phyloP scores from a whole-genome alignment of 345 rosid species.

The Raphanus raphanistrum region DNA sequence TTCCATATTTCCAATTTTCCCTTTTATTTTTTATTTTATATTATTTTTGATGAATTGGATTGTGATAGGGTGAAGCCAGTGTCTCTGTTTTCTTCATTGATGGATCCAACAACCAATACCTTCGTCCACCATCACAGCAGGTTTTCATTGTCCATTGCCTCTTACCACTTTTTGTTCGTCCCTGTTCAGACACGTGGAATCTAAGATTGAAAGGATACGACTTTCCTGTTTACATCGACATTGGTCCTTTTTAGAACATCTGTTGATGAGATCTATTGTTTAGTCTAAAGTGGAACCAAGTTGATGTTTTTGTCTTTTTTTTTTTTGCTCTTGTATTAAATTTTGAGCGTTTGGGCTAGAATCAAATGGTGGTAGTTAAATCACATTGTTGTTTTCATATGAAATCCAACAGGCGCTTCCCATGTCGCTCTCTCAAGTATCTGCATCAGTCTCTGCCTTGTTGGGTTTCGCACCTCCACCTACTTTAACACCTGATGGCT shows the following conservation, averaged over 20 bases:
- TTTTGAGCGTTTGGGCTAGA: neutral
- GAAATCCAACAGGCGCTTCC: constrained; percentile 47
- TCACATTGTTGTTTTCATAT: neutral
- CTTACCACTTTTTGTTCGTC: neutral
- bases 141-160: neutral
- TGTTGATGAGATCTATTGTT: neutral
- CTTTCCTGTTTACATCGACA: neutral
- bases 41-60: constrained; percentile 21
- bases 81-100: constrained; percentile 82
- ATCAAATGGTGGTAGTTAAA: neutral
- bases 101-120: constrained; percentile 51
- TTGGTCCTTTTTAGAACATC: neutral
- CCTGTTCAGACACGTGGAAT: neutral
- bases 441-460: constrained; percentile 79
- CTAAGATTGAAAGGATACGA: constrained; percentile 33
- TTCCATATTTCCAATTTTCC: too few relatives aligned
- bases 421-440: constrained; percentile 57
- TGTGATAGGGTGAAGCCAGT: constrained; percentile 49
- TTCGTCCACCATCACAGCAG: constrained; percentile 58
- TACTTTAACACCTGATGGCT: constrained; percentile 65
- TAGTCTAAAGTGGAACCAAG: constrained; percentile 3
- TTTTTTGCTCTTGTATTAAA: neutral
- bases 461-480: constrained; percentile 76
- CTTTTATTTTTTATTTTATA: too few relatives aligned
- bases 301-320: neutral